These are phyloP conservation scores for Camelina hispida DNA, from an alignment of 345 rosid genomes.

Conservation along the genomic window DNA sequence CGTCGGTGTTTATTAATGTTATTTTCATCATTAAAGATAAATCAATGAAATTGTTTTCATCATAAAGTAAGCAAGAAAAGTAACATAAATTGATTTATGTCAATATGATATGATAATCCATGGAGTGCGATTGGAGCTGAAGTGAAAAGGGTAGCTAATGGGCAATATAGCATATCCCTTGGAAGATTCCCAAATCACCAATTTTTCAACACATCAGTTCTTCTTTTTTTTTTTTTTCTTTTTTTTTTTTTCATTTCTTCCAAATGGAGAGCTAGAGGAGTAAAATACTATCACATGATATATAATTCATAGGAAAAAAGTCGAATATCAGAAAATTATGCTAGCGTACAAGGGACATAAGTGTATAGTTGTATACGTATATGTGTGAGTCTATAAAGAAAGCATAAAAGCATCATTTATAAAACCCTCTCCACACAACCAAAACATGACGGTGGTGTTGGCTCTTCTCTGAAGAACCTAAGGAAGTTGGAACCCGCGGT, in stretches of 20 bases:
- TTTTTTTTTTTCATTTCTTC: neutral
- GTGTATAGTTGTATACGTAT: slow-evolving; percentile 6
- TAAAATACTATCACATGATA: slow-evolving; percentile 12
- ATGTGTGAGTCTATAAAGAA: slow-evolving; percentile 36
- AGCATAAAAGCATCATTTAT: slow-evolving; percentile 10
- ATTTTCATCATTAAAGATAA: neutral
- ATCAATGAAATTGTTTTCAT: slow-evolving; percentile 8
- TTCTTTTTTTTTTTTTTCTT: neutral
- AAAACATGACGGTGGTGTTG: slow-evolving; percentile 37
- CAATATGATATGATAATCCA: slow-evolving; percentile 1
- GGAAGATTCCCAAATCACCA: slow-evolving; percentile 38
- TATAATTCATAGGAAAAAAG: neutral
- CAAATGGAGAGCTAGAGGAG: neutral
- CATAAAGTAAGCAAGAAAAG: slow-evolving; percentile 31
- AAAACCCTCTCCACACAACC: slow-evolving; percentile 38
- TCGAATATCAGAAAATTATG: slow-evolving; percentile 7
- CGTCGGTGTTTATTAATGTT: neutral
- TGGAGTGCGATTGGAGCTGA: slow-evolving; percentile 37
- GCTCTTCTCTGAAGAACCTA: slow-evolving; percentile 36
- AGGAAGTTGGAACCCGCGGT: slow-evolving; percentile 20
- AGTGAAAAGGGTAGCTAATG: slow-evolving; percentile 36
- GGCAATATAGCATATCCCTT: slow-evolving; percentile 35
- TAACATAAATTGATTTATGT: slow-evolving; percentile 23
- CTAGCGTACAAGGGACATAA: slow-evolving; percentile 8
- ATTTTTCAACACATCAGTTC: slow-evolving; percentile 13